Conservation (phyloP, 2,329 filamentous ascomycete genomes). For the Hymenoscyphus linearis region DNA sequence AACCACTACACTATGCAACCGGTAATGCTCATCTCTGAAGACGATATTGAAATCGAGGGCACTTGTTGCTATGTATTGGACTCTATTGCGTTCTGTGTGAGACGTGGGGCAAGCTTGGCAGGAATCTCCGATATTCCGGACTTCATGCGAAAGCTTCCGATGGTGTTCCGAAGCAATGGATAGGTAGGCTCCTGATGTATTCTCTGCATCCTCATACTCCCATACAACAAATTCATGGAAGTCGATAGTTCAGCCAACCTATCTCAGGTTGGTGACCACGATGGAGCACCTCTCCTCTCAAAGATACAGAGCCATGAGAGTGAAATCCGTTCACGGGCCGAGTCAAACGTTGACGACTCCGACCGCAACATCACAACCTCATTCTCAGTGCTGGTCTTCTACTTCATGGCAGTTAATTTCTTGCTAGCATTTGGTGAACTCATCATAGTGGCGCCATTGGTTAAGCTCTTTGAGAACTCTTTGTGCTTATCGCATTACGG, state of each 20-base stretch:
- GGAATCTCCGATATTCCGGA: background rate
- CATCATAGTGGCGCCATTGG: slow-evolving; percentile 27
- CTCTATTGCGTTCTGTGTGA: background rate
- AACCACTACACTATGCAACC: slow-evolving; percentile 6
- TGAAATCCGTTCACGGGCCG: background rate
- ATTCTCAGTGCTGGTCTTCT: slow-evolving; percentile 17
- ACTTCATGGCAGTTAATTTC: slow-evolving; percentile 32
- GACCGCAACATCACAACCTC: background rate
- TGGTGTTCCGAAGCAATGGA: background rate
- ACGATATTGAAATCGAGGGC: background rate
- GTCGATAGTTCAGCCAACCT: background rate
- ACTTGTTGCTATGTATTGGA: background rate
- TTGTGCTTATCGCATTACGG: slow-evolving; percentile 26
- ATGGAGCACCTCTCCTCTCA: background rate
- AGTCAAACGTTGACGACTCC: background rate
- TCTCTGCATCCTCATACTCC: too few species aligned
- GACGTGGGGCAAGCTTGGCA: background rate
- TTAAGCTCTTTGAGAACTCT: slow-evolving; percentile 29
- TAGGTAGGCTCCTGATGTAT: too few species aligned
- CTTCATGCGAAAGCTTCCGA: background rate
- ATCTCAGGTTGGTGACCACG: background rate
- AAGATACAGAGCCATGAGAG: background rate
- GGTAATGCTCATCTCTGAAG: background rate
- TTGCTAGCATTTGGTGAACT: slow-evolving; percentile 29
- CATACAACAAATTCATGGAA: background rate